Base-by-base conservation (phyloP, 2,329 filamentous ascomycete species). In the Penicillium sp. region DNA sequence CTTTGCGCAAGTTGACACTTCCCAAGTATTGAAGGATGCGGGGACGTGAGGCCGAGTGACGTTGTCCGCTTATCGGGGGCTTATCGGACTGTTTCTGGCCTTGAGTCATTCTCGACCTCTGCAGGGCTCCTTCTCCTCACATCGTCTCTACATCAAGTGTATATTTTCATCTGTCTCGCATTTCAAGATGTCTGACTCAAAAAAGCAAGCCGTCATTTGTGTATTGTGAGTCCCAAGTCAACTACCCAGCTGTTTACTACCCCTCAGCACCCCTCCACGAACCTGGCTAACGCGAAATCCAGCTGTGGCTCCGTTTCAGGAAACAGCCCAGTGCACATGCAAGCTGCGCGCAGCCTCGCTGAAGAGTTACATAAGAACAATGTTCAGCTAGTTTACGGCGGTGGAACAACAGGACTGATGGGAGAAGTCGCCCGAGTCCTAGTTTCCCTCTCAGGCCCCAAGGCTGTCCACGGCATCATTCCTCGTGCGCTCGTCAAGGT, bases 371-470 rank as follows among this genome's bases (percentile, higher is more conserved):
- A 92, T 70, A 81, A 83, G 47, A 83, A 89, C 68, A 86, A 90
- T 71, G 91, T 95, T 66, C 82, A 84, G 9, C 85, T 99, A 41
- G 92, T 97, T 60, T 99, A 97, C 74, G 94, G 94, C 63, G 94
- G 94, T 63, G 94, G 94, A 67, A 97, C 93, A 2, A 86, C 91
- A 36, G 94, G 94, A 9, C 83, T 99, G 43, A 99, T 99, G 94
- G 94, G 94, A 69, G 92, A 97, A 71, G 76, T 97, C 10, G 91
- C 94, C 43, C 88, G 88, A 66, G 92, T 90, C 0, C 86, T 99
- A 27, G 91, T 95, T 62, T 81, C 88, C 0, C 84, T 97, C 58
- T 86, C 87, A 5, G 93, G 94, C 3, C 90, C 92, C 0, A 74
- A 86, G 47, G 77, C 88, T 11, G 94, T 97, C 14, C 93, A 97